Base-by-base conservation (phyloP, 2,329 filamentous ascomycete genomes). In the Penicillium digitatum region DNA sequence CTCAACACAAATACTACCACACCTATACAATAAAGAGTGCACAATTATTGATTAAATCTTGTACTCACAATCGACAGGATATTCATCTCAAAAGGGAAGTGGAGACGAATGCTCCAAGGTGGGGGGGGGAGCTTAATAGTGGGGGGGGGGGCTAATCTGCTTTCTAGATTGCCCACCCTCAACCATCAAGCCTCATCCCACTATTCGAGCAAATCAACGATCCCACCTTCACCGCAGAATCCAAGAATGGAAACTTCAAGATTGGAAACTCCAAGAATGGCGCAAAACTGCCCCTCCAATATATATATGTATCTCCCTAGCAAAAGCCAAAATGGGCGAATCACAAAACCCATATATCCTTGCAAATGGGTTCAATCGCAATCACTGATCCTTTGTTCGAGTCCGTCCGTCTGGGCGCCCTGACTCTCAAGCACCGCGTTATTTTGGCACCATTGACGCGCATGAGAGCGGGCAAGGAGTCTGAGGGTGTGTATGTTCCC, bases 381-480 rank as follows among this genome's bases (percentile, higher is more conserved):
- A 31, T 57, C 11, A 57, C 56, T 37, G 61, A 60, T n/a, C 49
- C 59, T 26, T 62, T 69, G 24, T 69, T 69, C 39, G 74, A 73
- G 47, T 75, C 77, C 29, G 64, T 77, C 4, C 58, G 56, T 7
- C 39, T 70, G 9, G 68, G 67, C 1, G 57, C 64, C 16, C 38
- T 69, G 0, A 45, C 57, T 7, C 55, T 70, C 2, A 54, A 63
- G 10, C 67, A 70, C 34, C 64, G 68, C 4, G 56, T 70, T 10
- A 48, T 70, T 22, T 62, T 64, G 34, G 66, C 65, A 9, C 66
- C 66, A 7, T 60, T 52, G 43, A 69, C 67, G 6, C 67, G 67
- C 1, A 67, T 68, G 66, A 64, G 67, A 37, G 55, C 62, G 2
- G 61, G 59, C 0, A 65, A 63, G 27, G 67, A 69, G 48, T 63